phyloP scores from a whole-genome alignment of 78 protist genomes.

The Neovahlkampfia damariscottae region DNA sequence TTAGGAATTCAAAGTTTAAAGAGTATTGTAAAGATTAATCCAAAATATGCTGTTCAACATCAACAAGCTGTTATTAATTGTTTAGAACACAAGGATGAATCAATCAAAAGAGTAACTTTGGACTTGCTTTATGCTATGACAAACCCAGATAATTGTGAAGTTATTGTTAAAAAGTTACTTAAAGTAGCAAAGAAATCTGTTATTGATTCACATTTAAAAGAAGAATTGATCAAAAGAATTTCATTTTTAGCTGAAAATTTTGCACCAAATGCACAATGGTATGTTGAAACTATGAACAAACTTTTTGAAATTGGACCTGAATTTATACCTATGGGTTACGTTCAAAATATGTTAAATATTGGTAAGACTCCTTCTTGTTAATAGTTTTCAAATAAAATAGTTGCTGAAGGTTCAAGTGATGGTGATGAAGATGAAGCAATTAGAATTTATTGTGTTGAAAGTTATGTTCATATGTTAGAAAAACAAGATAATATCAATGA shows the following conservation, averaged over 20 bases:
- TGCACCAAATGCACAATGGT: conserved; percentile 37
- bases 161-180: conserved; percentile 48
- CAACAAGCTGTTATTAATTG: conserved; percentile 79
- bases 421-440: conserved; percentile 32
- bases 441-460: conserved; percentile 25
- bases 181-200: conserved; percentile 15
- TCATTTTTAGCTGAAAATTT: conserved; percentile 52
- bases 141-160: conserved; percentile 56
- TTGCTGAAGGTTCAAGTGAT: conserved; percentile 54
- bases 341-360: conserved; percentile 44
- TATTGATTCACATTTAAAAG: conserved; percentile 36
- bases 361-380: too few relatives aligned
- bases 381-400: too few relatives aligned
- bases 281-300: conserved; percentile 48
- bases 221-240: conserved; percentile 43
- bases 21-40: conserved; percentile 57
- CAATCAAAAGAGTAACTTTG: conserved; percentile 56
- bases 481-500: conserved; percentile 4
- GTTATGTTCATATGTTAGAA: conserved; percentile 12
- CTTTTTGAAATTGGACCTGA: conserved; percentile 51
- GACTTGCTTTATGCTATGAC: conserved; percentile 78
- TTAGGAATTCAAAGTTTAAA: conserved; percentile 79
- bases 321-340: conserved; percentile 23
- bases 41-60: conserved; percentile 55
- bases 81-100: conserved; percentile 73